A percentile compares a stretch with the other conserved stretches of the same genome.
phyloP scores from a whole-genome alignment of 2,329 filamentous ascomycete genomes.

The Claviceps pusilla region DNA sequence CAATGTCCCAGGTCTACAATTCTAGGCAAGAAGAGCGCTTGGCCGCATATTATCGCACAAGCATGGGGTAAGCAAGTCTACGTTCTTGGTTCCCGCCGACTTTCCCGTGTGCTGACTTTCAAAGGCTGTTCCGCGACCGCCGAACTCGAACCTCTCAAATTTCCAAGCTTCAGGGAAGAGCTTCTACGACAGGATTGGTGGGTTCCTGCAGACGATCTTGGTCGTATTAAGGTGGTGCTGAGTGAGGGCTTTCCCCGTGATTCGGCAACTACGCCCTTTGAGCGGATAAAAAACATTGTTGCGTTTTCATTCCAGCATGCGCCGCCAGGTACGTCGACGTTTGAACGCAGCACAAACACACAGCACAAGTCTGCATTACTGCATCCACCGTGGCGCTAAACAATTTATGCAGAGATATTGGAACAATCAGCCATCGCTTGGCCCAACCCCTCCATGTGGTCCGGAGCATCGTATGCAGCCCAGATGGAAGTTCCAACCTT shows the following conservation, averaged over 20 bases:
- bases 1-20: slow-evolving; percentile 32
- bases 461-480: slow-evolving; percentile 27
- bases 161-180: slow-evolving; percentile 57
- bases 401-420: slow-evolving; percentile 41
- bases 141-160: slow-evolving; percentile 47
- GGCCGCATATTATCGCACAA: slow-evolving; percentile 35
- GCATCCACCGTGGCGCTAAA: not conserved
- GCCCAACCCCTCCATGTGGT: slow-evolving; percentile 62
- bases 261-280: slow-evolving; percentile 37
- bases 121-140: slow-evolving; percentile 40
- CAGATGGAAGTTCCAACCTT: slow-evolving; percentile 27
- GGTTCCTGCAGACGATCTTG: slow-evolving; percentile 55
- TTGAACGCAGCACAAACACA: not conserved
- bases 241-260: slow-evolving; percentile 54
- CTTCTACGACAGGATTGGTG: slow-evolving; percentile 55
- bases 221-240: slow-evolving; percentile 62
- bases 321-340: slow-evolving; percentile 45
- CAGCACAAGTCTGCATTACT: not conserved
- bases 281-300: slow-evolving; percentile 56
- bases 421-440: slow-evolving; percentile 63
- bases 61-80: slow-evolving; percentile 23
- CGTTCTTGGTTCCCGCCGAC: too few relatives aligned
- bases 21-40: slow-evolving; percentile 34
- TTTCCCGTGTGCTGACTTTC: not conserved
- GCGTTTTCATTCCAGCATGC: slow-evolving; percentile 78